These are phyloP conservation scores for Nicotiana tabacum DNA, from an alignment of 257 asterid species.

Conservation along the genomic window DNA sequence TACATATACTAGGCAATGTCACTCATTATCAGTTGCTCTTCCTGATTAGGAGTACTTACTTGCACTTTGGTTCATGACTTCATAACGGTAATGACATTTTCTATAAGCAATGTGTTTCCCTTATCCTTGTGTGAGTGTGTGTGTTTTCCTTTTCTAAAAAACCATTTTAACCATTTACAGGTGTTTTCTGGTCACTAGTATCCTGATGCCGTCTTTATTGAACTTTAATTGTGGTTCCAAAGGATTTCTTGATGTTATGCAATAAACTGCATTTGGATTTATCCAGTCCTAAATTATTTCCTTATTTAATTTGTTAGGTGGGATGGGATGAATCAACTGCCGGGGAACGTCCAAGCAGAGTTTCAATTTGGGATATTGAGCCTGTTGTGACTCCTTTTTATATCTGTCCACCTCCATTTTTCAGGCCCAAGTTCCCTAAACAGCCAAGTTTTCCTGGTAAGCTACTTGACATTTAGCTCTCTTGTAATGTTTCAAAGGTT, in stretches of 20 bases:
- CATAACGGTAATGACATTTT: not conserved
- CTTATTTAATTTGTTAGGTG: conserved; percentile 38
- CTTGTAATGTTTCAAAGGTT: not conserved
- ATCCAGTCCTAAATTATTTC: not conserved
- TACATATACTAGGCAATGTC: not conserved
- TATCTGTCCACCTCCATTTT: conserved; percentile 93
- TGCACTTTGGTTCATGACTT: not conserved
- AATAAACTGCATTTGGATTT: not conserved
- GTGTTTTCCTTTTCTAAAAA: too few relatives aligned
- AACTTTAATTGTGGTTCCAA: not conserved
- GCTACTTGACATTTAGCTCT: not conserved
- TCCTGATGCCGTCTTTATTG: not conserved
- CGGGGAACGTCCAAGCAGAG: conserved; percentile 90
- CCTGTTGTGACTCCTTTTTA: conserved; percentile 92
- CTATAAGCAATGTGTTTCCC: not conserved
- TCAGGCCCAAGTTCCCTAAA: conserved; percentile 75
- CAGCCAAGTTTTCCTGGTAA: conserved; percentile 77
- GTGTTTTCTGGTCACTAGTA: not conserved
- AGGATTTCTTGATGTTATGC: not conserved
- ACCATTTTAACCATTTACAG: not conserved
- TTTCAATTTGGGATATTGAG: conserved; percentile 90
- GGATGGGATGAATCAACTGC: conserved; percentile 99
- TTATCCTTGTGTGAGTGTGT: too few relatives aligned
- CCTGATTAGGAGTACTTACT: not conserved
- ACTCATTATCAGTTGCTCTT: not conserved